phyloP scores from a whole-genome alignment of 2,329 filamentous ascomycete species.

The Neofusicoccum umdonicola region DNA sequence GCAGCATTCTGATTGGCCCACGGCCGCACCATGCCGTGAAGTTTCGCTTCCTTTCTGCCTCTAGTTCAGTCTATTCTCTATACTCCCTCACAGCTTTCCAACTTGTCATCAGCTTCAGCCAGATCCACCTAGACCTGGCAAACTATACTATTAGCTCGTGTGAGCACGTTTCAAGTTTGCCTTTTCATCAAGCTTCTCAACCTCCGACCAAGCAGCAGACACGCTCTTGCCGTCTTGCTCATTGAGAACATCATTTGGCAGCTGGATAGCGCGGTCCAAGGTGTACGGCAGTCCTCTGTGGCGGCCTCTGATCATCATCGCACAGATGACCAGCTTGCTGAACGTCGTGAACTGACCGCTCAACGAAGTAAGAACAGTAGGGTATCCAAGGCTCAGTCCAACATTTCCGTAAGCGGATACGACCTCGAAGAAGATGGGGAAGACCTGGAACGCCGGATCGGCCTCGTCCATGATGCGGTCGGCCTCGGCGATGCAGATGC shows the following conservation, averaged over 20 bases:
- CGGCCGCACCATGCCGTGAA: no score
- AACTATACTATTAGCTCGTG: no score
- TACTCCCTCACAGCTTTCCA: no score
- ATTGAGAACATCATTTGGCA: constrained; percentile 29
- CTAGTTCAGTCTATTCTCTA: no score
- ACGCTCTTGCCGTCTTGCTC: constrained; percentile 30
- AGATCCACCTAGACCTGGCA: no score
- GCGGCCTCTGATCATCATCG: constrained; percentile 55
- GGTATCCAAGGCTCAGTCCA: constrained; percentile 46
- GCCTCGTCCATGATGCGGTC: constrained; percentile 30
- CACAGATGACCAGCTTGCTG: constrained; percentile 54
- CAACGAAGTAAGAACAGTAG: constrained; percentile 42
- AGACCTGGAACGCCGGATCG: constrained; percentile 38
- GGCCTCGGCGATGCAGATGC: constrained; percentile 46
- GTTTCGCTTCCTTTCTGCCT: no score
- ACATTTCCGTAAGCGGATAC: constrained; percentile 35
- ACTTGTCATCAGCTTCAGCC: no score
- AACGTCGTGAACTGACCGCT: constrained; percentile 48
- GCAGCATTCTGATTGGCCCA: no score
- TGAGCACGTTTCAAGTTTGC: no score
- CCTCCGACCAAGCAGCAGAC: no score
- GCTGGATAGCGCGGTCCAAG: constrained; percentile 46
- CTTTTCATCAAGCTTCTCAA: no score
- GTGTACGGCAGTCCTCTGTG: constrained; percentile 55
- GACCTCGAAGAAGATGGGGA: constrained; percentile 47